Conservation (phyloP, 2,329 filamentous ascomycete species). For the Tolypocladium pustulatum region DNA sequence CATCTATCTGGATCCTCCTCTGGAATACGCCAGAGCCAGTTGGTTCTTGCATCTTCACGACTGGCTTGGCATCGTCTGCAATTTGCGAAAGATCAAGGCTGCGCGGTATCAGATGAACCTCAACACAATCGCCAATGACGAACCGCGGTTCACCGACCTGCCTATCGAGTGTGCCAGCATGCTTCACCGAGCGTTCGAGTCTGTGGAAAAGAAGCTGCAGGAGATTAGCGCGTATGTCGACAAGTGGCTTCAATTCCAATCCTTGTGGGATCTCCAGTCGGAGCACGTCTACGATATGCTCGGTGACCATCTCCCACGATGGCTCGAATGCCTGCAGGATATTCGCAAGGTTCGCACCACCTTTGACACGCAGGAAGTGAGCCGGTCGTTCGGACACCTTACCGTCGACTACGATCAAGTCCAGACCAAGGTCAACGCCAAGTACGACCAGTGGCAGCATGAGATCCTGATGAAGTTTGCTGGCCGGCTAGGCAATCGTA, state of each 20-base stretch:
- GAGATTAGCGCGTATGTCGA: constrained; percentile 82
- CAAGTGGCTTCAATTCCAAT: constrained; percentile 98
- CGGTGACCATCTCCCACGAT: constrained; percentile 81
- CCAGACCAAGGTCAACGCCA: constrained; percentile 95
- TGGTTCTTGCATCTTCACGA: constrained; percentile 90
- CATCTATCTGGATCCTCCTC: constrained; percentile 88
- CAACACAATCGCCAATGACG: constrained; percentile 52
- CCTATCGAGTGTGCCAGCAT: constrained; percentile 73
- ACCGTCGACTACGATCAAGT: constrained; percentile 98
- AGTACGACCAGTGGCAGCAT: constrained; percentile 99
- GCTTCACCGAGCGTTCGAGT: constrained; percentile 69
- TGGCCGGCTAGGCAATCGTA: constrained; percentile 73
- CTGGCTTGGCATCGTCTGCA: constrained; percentile 89
- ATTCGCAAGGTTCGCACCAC: constrained; percentile 92
- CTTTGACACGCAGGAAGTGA: constrained; percentile 94
- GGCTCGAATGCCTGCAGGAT: constrained; percentile 93
- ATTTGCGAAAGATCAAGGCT: constrained; percentile 87
- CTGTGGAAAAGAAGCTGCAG: constrained; percentile 71
- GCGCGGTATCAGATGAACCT: constrained; percentile 88
- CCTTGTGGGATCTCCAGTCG: constrained; percentile 92
- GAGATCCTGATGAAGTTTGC: constrained; percentile 94
- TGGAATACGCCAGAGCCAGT: constrained; percentile 82
- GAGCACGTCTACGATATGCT: constrained; percentile 90
- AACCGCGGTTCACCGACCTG: constrained; percentile 71
- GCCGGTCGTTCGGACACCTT: constrained; percentile 84